Evolutionary conservation across 2,329 filamentous ascomycete species (phyloP), one percentile per base, ranked within the genome.

Genomic region (Aspergillus persii): DNA sequence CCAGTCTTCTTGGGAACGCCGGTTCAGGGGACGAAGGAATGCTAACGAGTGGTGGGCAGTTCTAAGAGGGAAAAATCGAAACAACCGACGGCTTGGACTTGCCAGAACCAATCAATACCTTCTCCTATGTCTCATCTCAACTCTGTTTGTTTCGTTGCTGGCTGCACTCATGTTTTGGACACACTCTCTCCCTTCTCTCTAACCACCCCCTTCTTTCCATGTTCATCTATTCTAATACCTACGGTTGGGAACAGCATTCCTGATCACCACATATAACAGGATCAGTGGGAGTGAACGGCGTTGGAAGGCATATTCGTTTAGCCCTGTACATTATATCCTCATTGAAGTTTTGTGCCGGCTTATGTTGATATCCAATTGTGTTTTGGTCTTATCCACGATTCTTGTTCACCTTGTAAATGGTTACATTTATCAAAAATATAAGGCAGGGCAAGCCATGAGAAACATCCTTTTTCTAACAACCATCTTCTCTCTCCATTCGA

Each of bases 1-100:
- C 81, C 60, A 75, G 72, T 51, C 69, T 80, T 36, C 71, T 81
- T 48, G 72, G 73, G 39, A 64, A 73, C 3, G 64, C 75, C 15
- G 74, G 71, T 7, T 67, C 68, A 36, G 70, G 64, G 30, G 76
- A 77, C 48, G 76, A 77, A 15, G 74, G 75, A 26, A 62, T 71
- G 30, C 67, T 71, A 49, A 58, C 67, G 12, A 72, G 68, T 33
- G 68, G 71, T 33, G 72, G 72, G 18, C 68, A 67, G n/a, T 75
- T 75, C 58, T 75, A 68, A 61, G 54, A 4, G 18, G 27, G 33
- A 47, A 53, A 6, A 12, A 12, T 9, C 3, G 15, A 41, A 15
- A n/a, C 15, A 7, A 41, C 15, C n/a, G 36, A 41, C 36, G 36
- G 36, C 7, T 26, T 6, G 15, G n/a, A 41, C 15, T 41, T 15